Evolutionary conservation across 1,284 basidiomycete genomes (phyloP), one percentile per base, ranked within the genome.

Genomic region (Cryptococcus sp.): DNA sequence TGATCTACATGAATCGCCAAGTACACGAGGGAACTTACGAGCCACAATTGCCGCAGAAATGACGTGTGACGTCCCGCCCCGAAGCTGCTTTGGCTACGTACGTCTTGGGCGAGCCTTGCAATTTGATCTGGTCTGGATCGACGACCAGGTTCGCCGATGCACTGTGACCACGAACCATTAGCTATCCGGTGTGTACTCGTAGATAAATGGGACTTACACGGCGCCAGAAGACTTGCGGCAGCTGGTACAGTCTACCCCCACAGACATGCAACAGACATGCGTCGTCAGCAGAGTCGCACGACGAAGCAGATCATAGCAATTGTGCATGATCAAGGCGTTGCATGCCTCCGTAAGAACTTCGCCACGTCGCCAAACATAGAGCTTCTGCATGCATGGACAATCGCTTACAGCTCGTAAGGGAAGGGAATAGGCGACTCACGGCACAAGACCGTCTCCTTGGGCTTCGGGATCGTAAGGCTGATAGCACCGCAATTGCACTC

Each of bases 41-140:
- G 23, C 64, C 64, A 55, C 70, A 71, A 41, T 57, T 54, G 3
- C 59, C 65, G 53, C 70, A 72, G 51, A 72, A 72, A 52, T 64
- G 47, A 23, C 70, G 58, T 1, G 47, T 58, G 17, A 67, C 64
- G 13, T 61, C 45, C 22, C 62, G 61, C 25, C 70, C 70, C 22
- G 64, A 53, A 5, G 41, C 17, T 17, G 63, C 65, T 43, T 53
- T 62, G 11, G 15, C 52, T 4, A 17, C 47, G 30, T 57, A 67
- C 17, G 55, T 50, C 20, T 57, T 60, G 7, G 58, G 57, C 41
- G 48, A 22, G 0, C 65, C 65, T 7, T 27, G 25, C 1, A 62
- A n/a, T 23, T 58, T 27, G 16, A 66, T 30, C 30, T 60, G 60
- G 15, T 55, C 52, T 8, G 56, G 41, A 8, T 45, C 38, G 20